phyloP scores from a whole-genome alignment of 1,139 yeast genomes.

The Pneumocystis wakefieldiae region DNA sequence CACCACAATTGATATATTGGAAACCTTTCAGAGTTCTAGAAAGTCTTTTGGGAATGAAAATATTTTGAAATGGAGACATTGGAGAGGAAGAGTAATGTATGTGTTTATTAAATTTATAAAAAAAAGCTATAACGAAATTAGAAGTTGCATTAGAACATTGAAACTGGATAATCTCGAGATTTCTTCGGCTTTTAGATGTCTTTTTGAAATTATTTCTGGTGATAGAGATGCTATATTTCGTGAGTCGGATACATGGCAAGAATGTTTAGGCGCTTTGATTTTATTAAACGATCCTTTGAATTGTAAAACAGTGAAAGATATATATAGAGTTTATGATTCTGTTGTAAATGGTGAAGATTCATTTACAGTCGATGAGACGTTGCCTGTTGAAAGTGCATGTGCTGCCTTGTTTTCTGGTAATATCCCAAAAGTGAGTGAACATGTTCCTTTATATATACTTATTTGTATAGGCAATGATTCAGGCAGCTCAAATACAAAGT shows the following conservation, averaged over 20 bases:
- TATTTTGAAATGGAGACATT: background rate
- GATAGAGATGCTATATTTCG: slow-evolving; percentile 1
- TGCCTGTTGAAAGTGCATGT: background rate
- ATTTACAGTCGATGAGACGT: background rate
- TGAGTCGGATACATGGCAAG: slow-evolving; percentile 1
- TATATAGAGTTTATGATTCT: background rate
- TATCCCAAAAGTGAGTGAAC: background rate
- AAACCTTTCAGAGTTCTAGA: background rate
- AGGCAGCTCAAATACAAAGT: background rate
- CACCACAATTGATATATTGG: background rate
- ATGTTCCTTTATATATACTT: background rate
- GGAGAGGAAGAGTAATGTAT: background rate
- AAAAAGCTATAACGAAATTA: background rate
- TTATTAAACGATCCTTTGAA: background rate
- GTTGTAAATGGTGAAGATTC: background rate
- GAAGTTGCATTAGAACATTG: background rate
- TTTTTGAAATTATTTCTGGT: background rate
- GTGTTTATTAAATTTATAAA: background rate
- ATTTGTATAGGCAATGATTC: background rate
- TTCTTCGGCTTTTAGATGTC: background rate
- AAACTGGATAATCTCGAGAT: background rate
- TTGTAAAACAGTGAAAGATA: background rate
- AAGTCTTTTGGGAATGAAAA: background rate
- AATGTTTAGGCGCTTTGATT: background rate
- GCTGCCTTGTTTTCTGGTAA: background rate